Evolutionary conservation across 768 basidiomycete species (phyloP).

Genomic region (Boletus tylopilopsis): DNA sequence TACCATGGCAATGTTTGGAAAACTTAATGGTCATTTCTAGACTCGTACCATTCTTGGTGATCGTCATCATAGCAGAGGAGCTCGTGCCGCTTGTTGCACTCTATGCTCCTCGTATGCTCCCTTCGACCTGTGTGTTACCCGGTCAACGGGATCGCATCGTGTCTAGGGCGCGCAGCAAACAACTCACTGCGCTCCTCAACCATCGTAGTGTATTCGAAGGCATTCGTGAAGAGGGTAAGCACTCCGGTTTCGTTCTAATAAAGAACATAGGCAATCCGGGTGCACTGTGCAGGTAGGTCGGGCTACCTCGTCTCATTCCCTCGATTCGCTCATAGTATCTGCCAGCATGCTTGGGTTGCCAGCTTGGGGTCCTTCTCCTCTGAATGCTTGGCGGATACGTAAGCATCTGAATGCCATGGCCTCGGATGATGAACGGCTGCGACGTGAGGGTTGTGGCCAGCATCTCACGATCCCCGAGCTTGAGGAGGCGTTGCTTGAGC

Average conservation of each 20-base stretch:
- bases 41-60: conserved; percentile 74
- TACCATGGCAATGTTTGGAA: neutral
- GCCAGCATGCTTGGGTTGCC: conserved; percentile 38
- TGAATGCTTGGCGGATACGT: conserved; percentile 35
- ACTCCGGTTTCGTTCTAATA: conserved; percentile 26
- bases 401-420: conserved; percentile 40
- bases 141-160: conserved; percentile 69
- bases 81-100: conserved; percentile 79
- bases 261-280: conserved; percentile 19
- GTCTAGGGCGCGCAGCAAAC: conserved; percentile 44
- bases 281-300: conserved; percentile 57
- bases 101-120: conserved; percentile 80
- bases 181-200: conserved; percentile 39
- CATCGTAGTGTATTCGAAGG: conserved; percentile 37
- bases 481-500: conserved; percentile 64
- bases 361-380: conserved; percentile 35
- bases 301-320: neutral
- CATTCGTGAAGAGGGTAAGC: conserved; percentile 31
- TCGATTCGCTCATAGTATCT: conserved; percentile 16
- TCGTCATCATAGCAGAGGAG: conserved; percentile 75
- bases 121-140: conserved; percentile 83
- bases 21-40: conserved; percentile 27
- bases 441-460: conserved; percentile 42
- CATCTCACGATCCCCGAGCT: conserved; percentile 53
- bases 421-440: conserved; percentile 62